Evolutionary conservation across 2,329 filamentous ascomycete species (phyloP), one percentile per base, ranked within the genome.

Genomic region (Aspergillus calidoustus): DNA sequence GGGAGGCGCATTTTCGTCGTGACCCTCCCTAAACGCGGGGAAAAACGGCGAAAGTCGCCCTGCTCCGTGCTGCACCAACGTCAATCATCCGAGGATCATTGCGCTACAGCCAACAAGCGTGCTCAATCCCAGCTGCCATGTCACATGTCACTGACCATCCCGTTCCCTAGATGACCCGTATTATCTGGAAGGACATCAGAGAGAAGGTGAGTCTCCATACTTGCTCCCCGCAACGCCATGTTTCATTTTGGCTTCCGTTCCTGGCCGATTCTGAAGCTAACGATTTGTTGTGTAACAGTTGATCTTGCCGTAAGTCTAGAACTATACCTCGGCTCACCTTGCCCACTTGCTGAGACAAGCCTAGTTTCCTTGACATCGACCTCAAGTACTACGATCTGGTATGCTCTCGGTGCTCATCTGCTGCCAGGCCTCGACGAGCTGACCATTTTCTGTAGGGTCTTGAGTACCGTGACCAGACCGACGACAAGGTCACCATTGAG

Each of bases 141-240:
- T 60, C 59, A 64, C 62, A 66, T 68, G 62, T 62, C 54, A 60
- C 66, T 68, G 48, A 68, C 54, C 38, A 43, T 51, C 31, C 30
- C 60, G n/a, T 43, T 56, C n/a, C 65, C 50, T 75, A 93, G 89
- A 98, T 98, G 95, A 99, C 95, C 72, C 87, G 95, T 74, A 93
- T 99, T 79, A 99, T 99, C 84, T 99, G 95, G 95, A 85, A 97
- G 84, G 89, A 91, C 80, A 99, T 99, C 87, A 97, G 97, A 87
- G 91, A 98, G 83, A 97, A 96, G 76, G 84, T 86, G 76, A 67
- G 76, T 69, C 44, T 60, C 57, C 58, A 51, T 56, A 44, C 53
- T 57, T 50, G 48, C 43, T 53, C 54, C 31, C 41, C 31, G 46
- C 52, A 38, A 48, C 54, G 49, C 55, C 55, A 55, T 59, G 41